phyloP scores from a whole-genome alignment of 2,329 filamentous ascomycete genomes.

The Talaromyces sp. region DNA sequence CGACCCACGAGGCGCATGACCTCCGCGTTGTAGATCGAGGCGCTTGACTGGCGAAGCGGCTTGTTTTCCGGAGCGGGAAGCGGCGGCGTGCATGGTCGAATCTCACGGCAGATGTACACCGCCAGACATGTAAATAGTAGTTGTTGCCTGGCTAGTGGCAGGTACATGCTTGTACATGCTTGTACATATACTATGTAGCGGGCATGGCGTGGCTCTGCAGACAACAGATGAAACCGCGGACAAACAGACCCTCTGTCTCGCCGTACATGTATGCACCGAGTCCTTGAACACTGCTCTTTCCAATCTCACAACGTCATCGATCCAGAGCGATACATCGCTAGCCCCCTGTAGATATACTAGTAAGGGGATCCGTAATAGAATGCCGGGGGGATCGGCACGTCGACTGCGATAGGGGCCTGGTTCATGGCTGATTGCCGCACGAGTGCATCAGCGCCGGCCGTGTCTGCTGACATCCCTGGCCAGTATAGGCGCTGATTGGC shows the following conservation, averaged over 20 bases:
- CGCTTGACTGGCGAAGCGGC: constrained; percentile 7
- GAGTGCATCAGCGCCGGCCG: neutral
- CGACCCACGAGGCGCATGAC: constrained; percentile 7
- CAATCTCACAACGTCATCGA: neutral
- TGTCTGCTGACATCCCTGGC: neutral
- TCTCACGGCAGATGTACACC: neutral
- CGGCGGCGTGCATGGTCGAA: neutral
- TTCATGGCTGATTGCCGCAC: constrained; percentile 1
- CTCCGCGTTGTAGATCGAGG: neutral
- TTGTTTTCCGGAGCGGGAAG: constrained; percentile 1
- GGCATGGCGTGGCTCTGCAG: no score
- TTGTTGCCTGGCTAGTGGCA: neutral
- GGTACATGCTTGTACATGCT: neutral
- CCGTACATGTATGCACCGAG: no score
- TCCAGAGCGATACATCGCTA: neutral
- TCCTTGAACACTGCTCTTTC: neutral
- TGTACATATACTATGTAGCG: neutral
- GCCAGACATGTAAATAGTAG: neutral
- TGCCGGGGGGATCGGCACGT: neutral
- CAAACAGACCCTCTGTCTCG: neutral
- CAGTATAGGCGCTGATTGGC: neutral
- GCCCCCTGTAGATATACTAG: neutral
- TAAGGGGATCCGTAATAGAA: neutral
- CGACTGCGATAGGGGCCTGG: neutral
- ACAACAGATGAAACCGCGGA: neutral